Percentiles rank a stretch among this genome's conserved stretches.
Conservation (phyloP, 2,329 filamentous ascomycete species). For the Aureobasidium lini region DNA sequence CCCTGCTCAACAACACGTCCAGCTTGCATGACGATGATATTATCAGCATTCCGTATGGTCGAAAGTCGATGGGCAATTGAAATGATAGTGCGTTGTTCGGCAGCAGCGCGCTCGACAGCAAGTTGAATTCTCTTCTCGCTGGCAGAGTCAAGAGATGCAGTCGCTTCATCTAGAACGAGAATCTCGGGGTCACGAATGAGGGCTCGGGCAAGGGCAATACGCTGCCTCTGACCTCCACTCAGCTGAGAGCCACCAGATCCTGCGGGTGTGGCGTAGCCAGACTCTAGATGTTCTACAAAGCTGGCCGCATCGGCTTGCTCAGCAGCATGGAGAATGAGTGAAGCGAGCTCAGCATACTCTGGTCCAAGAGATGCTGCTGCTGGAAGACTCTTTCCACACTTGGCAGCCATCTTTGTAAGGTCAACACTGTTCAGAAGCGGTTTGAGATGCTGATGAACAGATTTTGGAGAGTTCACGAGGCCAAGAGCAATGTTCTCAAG, state of each 20-base stretch:
- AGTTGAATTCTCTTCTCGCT: slow-evolving; percentile 33
- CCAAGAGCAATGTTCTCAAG: slow-evolving; percentile 33
- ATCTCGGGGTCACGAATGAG: slow-evolving; percentile 34
- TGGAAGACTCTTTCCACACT: slow-evolving; percentile 18
- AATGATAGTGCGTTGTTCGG: slow-evolving; percentile 27
- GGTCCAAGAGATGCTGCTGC: not conserved
- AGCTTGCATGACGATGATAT: slow-evolving; percentile 38
- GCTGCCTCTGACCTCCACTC: slow-evolving; percentile 36
- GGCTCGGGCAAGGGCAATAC: slow-evolving; percentile 36
- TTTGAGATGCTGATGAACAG: slow-evolving; percentile 32
- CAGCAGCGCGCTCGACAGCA: slow-evolving; percentile 30
- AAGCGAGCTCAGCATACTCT: slow-evolving; percentile 18
- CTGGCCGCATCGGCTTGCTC: slow-evolving; percentile 24
- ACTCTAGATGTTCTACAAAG: slow-evolving; percentile 29
- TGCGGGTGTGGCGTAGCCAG: slow-evolving; percentile 29
- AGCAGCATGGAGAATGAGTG: slow-evolving; percentile 32
- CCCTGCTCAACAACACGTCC: slow-evolving; percentile 39
- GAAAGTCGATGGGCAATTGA: slow-evolving; percentile 39
- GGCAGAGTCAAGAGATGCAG: slow-evolving; percentile 36
- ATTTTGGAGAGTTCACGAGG: slow-evolving; percentile 21
- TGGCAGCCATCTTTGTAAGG: slow-evolving; percentile 33
- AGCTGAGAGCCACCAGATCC: slow-evolving; percentile 29
- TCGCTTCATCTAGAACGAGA: slow-evolving; percentile 36
- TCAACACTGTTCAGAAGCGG: slow-evolving; percentile 40
- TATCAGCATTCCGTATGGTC: slow-evolving; percentile 36